Evolutionary conservation across 345 rosid genomes (phyloP).

Genomic region (Hypericum perforatum): DNA sequence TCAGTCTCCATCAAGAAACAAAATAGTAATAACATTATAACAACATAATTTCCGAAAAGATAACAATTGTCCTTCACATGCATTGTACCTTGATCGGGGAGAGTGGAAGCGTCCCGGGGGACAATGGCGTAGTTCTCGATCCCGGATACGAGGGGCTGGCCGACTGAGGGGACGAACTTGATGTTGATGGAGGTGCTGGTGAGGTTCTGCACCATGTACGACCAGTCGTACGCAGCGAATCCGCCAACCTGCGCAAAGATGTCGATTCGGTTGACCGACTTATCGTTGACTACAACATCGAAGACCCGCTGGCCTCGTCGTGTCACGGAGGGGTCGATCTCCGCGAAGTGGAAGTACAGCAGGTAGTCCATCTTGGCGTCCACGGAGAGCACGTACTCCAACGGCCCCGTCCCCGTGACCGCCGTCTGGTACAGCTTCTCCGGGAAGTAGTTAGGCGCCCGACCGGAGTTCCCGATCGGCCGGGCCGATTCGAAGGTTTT

Average conservation of each 20-base stretch:
- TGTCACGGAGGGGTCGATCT: conserved; percentile 65
- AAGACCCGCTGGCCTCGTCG: conserved; percentile 67
- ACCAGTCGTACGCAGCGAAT: conserved; percentile 47
- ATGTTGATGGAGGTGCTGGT: conserved; percentile 46
- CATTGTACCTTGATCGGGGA: conserved; percentile 62
- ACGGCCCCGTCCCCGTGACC: conserved; percentile 33
- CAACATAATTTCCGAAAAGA: too few species aligned
- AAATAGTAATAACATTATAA: not conserved
- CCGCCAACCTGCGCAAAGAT: conserved; percentile 52
- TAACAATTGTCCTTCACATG: too few species aligned
- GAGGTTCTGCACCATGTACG: conserved; percentile 40
- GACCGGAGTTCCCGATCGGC: conserved; percentile 36
- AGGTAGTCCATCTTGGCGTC: conserved; percentile 89
- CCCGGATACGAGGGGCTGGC: conserved; percentile 68
- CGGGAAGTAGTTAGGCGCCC: conserved; percentile 81
- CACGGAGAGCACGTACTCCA: conserved; percentile 59
- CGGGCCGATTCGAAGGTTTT: conserved; percentile 34
- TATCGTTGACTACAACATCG: conserved; percentile 56
- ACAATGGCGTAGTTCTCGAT: conserved; percentile 87
- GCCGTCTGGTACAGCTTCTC: conserved; percentile 88
- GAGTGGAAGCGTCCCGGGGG: conserved; percentile 67
- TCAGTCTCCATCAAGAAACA: not conserved
- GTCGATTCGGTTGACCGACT: conserved; percentile 65
- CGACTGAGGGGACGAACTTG: conserved; percentile 42
- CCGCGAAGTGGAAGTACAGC: conserved; percentile 93